Base-by-base conservation (phyloP, 108 stramenopile genomes). In the Ochromonas danica region DNA sequence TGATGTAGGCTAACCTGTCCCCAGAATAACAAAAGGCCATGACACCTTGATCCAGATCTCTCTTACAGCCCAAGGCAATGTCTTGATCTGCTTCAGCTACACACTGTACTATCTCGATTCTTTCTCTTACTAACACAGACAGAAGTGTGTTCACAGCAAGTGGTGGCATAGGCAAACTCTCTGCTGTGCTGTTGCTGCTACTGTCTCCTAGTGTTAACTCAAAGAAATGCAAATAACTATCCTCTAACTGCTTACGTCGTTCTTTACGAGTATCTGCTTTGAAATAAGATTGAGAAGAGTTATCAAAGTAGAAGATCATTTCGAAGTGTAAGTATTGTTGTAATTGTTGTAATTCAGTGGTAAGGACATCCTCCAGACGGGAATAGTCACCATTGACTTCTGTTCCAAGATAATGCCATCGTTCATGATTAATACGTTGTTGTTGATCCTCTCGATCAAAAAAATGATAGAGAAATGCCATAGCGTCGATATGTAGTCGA, bases 391-490 rank as follows among this genome's bases (percentile, higher is more conserved):
- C 63, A n/a, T n/a, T n/a, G n/a, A n/a, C n/a, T n/a, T n/a, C n/a
- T n/a, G n/a, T n/a, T 31, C 63, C 63, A 67, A 31, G 6, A 6
- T 22, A 28, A 31, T 25, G 17, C 10, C 10, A 10, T 6, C 27
- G 31, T 35, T 6, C 14, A 67, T 35, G 27, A 36, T 22, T 67
- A 14, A 36, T 67, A 22, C 22, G 22, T 22, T 17, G 51, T 17
- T 10, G 10, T 22, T 57, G 10, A 22, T 17, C 51, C 25, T 67
- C 33, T 67, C 25, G 3, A 10, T 67, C 31, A 31, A 33, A 36
- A 28, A 67, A 67, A 67, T 67, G 63, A 67, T 14, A 67, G 3
- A 67, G 6, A 67, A 67, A 67, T 36, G 14, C 63, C 10, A 10
- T 67, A 10, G 63, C 63, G 35, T 67, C 63, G 3, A 67, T 36